These are phyloP conservation scores for Vararia minispora DNA, from an alignment of 768 basidiomycete species.

Conservation along the genomic window DNA sequence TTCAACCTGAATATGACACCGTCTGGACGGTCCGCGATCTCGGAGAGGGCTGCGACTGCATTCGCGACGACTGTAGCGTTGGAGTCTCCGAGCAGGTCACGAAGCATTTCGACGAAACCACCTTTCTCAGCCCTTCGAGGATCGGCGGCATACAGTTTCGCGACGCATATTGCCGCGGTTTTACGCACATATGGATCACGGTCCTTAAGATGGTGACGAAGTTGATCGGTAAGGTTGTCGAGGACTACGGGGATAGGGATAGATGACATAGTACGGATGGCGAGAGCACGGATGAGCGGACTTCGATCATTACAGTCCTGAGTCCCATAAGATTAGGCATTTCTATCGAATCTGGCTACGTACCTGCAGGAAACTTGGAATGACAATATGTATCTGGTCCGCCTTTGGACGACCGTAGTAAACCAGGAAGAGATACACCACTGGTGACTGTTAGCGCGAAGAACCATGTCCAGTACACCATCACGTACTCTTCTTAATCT, in stretches of 20 bases:
- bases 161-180: slow-evolving; percentile 96
- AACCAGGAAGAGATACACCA: slow-evolving; percentile 96
- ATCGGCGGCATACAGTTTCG: slow-evolving; percentile 88
- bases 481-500: slow-evolving; percentile 95
- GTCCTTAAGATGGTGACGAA: slow-evolving; percentile 88
- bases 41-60: slow-evolving; percentile 92
- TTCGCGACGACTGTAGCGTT: slow-evolving; percentile 98
- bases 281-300: slow-evolving; percentile 91
- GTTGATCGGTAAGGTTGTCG: slow-evolving; percentile 76
- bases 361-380: slow-evolving; percentile 9
- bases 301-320: slow-evolving; percentile 96
- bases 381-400: slow-evolving; percentile 63
- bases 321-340: slow-evolving; percentile 11
- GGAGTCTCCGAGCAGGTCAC: slow-evolving; percentile 84
- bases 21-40: slow-evolving; percentile 91
- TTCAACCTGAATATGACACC: slow-evolving; percentile 91
- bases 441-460: slow-evolving; percentile 27
- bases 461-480: background rate
- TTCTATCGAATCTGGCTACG: background rate
- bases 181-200: slow-evolving; percentile 97
- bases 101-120: slow-evolving; percentile 83
- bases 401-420: slow-evolving; percentile 93
- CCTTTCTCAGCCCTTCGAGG: slow-evolving; percentile 77
- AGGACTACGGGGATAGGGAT: slow-evolving; percentile 88
- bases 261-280: slow-evolving; percentile 98